phyloP scores from a whole-genome alignment of 768 basidiomycete species.

The Suillus weaverae region DNA sequence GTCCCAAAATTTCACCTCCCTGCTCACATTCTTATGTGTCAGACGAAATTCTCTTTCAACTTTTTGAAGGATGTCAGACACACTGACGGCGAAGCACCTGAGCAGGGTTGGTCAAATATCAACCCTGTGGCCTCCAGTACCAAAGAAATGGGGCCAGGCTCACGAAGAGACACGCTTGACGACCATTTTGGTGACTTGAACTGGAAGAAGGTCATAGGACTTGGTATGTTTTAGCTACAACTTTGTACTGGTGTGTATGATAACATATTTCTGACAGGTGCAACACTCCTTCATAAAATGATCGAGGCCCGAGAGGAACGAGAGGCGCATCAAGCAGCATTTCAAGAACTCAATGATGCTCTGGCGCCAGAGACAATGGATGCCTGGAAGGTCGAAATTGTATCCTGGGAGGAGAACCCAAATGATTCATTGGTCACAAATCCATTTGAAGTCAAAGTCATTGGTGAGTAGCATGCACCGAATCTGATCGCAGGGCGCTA shows the following conservation, averaged over 20 bases:
- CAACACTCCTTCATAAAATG: slow-evolving; percentile 5
- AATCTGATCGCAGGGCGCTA: neutral
- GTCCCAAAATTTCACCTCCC: slow-evolving; percentile 39
- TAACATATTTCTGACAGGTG: neutral
- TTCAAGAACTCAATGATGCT: neutral
- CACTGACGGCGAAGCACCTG: slow-evolving; percentile 38
- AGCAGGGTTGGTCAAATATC: slow-evolving; percentile 35
- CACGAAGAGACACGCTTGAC: slow-evolving; percentile 35
- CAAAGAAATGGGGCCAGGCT: slow-evolving; percentile 35
- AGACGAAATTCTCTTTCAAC: slow-evolving; percentile 29
- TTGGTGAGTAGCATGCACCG: slow-evolving; percentile 1
- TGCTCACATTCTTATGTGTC: slow-evolving; percentile 30
- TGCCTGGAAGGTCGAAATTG: slow-evolving; percentile 20
- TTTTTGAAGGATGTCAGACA: slow-evolving; percentile 27
- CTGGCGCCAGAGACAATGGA: neutral
- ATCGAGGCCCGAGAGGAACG: neutral
- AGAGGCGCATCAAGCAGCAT: neutral
- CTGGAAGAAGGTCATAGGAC: slow-evolving; percentile 30
- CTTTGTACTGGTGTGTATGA: neutral
- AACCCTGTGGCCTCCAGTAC: slow-evolving; percentile 32
- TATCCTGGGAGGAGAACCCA: slow-evolving; percentile 24
- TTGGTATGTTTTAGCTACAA: slow-evolving; percentile 20
- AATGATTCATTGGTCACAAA: slow-evolving; percentile 8
- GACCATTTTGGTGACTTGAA: slow-evolving; percentile 34
- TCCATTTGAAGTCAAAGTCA: slow-evolving; percentile 18